Conservation (phyloP, 192 early-diverging fungal genomes). For the Backusella psychrophila region DNA sequence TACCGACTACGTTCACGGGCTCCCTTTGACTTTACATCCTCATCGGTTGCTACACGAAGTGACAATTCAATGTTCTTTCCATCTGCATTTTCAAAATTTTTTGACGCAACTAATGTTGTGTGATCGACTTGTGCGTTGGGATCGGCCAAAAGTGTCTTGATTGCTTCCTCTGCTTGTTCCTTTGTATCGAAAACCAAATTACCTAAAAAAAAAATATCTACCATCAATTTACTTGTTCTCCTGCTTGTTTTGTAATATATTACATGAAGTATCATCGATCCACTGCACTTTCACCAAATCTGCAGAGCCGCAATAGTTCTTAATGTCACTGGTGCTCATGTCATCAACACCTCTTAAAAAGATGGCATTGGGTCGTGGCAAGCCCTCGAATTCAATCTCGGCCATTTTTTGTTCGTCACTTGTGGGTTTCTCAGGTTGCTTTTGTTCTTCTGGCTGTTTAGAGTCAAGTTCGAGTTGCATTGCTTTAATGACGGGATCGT, state of each 20-base stretch:
- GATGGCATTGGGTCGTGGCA: conserved; percentile 28
- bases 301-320: conserved; percentile 38
- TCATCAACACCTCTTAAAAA: conserved; percentile 45
- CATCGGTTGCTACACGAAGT: conserved; percentile 30
- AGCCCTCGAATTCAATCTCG: not conserved
- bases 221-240: not conserved
- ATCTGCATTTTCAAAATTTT: not conserved
- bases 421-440: not conserved
- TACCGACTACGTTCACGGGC: conserved; percentile 42
- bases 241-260: not conserved
- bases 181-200: conserved; percentile 12
- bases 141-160: not conserved
- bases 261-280: conserved; percentile 48
- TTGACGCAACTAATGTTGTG: not conserved
- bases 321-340: conserved; percentile 47
- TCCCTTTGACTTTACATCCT: conserved; percentile 39
- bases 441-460: not conserved
- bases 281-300: conserved; percentile 43
- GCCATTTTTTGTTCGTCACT: not conserved
- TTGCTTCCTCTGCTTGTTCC: not conserved
- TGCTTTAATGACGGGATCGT: not conserved
- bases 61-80: not conserved
- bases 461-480: not conserved
- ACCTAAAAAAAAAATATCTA: not conserved
- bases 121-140: not conserved